Percentiles rank a stretch among this genome's conserved stretches.
These are phyloP conservation scores for Exobasidium rhododendri DNA, from an alignment of 1,284 basidiomycete genomes.

Conservation along the genomic window DNA sequence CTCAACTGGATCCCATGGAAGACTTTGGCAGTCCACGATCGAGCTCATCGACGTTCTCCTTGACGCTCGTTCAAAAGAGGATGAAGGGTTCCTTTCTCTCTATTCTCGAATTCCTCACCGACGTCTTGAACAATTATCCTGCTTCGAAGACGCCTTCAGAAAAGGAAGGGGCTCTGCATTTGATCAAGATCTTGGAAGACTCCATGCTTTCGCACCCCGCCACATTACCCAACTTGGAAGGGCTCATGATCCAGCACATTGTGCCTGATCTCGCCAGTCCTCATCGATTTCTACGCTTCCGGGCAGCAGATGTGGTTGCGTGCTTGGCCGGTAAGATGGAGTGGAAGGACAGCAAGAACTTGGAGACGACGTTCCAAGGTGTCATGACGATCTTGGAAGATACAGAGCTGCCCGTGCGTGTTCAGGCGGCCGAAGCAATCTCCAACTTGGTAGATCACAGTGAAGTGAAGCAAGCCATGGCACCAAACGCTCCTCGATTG, in stretches of 20 bases:
- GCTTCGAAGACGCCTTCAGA: constrained; percentile 33
- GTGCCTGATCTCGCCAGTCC: constrained; percentile 45
- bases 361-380: constrained; percentile 47
- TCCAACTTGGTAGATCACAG: constrained; percentile 70
- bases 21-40: constrained; percentile 38
- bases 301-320: constrained; percentile 45
- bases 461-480: constrained; percentile 70
- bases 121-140: constrained; percentile 46
- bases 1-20: constrained; percentile 45
- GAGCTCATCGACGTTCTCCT: constrained; percentile 35
- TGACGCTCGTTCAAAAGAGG: constrained; percentile 40
- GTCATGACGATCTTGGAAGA: constrained; percentile 59
- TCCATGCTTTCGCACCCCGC: constrained; percentile 46
- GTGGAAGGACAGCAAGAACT: constrained; percentile 38
- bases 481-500: constrained; percentile 77
- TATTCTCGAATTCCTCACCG: constrained; percentile 47
- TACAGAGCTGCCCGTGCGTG: constrained; percentile 74
- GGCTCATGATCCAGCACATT: constrained; percentile 48
- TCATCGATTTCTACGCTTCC: constrained; percentile 45
- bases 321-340: constrained; percentile 45
- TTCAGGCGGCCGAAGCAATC: constrained; percentile 76
- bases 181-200: constrained; percentile 38
- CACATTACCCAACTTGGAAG: constrained; percentile 41
- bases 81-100: constrained; percentile 48
- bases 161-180: constrained; percentile 50